Base-by-base conservation (phyloP, 768 basidiomycete genomes). In the Gymnopilus junonius region DNA sequence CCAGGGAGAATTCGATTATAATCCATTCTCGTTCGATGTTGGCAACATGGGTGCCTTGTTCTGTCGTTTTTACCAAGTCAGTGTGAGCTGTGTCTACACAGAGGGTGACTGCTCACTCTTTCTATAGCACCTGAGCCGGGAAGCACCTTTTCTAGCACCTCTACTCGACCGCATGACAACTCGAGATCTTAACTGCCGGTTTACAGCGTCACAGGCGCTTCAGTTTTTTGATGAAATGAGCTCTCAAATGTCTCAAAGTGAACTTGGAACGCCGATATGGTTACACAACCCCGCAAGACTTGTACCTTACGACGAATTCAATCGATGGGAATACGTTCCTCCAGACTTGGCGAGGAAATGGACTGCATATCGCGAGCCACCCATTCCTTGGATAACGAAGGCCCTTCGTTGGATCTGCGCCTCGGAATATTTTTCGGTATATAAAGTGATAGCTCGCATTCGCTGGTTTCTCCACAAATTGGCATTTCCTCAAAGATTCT, bases 191-290 rank as follows among this genome's bases (percentile, higher is more conserved):
- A 4, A 39, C 17, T 17, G n/a, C n/a, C 70, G 74, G 1, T 72
- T 75, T 45, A 73, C 72, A 0, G 71, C 75, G 21, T 29, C 53
- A 0, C 55, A 73, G 29, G 75, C 75, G 8, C 65, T 74, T 4
- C 42, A 29, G 1, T 76, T 76, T 46, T 63, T 75, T 20, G 69
- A 71, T 53, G 29, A 69, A 8, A 53, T 61, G 23, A 35, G 7
- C 15, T 20, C 45, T 5, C 50, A 58, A 14, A 4, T 62, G 17
- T 45, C 54, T 8, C 23, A 32, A 31, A 42, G 39, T 15, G 59
- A 69, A 27, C 58, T 61, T 7, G n/a, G 57, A 23, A 25, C 35
- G 10, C 14, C 5, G 17, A 25, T 23, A 35, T 23, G 23, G 29
- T 39, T n/a, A 32, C 10, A 27, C 1, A 23, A 39, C 2, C 8